phyloP scores from a whole-genome alignment of 768 basidiomycete genomes.

The Termitomyces sp. region DNA sequence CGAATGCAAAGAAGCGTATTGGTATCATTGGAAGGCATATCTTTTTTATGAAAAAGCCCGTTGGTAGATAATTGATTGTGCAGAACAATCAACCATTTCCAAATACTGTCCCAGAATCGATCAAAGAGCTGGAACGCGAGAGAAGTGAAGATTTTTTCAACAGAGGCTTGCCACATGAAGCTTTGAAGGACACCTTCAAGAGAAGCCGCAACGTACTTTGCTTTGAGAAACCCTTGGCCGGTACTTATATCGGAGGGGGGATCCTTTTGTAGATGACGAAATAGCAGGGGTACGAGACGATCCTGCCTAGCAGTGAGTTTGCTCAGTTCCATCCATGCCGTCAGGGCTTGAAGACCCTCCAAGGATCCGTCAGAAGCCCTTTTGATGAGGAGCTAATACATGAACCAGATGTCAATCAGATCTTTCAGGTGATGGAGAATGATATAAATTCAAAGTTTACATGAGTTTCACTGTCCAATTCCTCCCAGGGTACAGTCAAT shows the following conservation, averaged over 20 bases:
- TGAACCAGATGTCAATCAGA: neutral
- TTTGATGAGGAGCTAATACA: neutral
- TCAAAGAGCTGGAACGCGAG: neutral
- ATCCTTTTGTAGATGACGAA: neutral
- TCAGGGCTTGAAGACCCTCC: neutral
- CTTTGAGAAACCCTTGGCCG: neutral
- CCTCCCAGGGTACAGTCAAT: neutral
- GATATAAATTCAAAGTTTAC: neutral
- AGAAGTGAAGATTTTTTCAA: neutral
- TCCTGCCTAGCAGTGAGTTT: neutral
- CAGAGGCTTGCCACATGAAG: neutral
- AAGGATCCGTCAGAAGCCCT: slow-evolving; percentile 1
- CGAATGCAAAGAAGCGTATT: neutral
- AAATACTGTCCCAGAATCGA: slow-evolving; percentile 1
- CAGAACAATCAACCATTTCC: neutral
- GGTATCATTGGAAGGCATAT: neutral
- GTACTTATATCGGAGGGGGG: neutral
- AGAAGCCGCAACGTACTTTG: neutral
- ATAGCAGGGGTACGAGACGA: neutral
- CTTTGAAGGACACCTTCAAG: neutral
- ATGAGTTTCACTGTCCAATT: neutral
- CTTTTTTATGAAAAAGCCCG: neutral
- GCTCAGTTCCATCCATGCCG: slow-evolving; percentile 2
- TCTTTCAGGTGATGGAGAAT: neutral
- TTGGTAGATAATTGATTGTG: neutral